Evolutionary conservation across 2,329 filamentous ascomycete genomes (phyloP).

Genomic region (Hypoxylon sp.): DNA sequence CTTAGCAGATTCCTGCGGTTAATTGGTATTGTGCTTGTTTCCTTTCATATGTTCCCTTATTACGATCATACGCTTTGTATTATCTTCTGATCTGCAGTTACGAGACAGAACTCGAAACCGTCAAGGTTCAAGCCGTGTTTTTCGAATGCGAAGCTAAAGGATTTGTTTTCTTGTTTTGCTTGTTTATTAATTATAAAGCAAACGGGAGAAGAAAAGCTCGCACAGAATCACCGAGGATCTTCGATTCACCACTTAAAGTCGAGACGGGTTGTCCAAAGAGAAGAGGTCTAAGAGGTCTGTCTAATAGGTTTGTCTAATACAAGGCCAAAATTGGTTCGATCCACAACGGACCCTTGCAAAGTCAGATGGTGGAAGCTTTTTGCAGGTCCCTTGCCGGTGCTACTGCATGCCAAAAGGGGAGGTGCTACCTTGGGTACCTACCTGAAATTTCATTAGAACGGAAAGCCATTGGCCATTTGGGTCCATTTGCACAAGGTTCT

Average conservation of each 20-base stretch:
- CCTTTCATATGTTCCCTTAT: constrained; percentile 12
- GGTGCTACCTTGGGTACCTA: constrained; percentile 30
- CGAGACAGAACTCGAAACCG: constrained; percentile 23
- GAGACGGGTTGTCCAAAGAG: constrained; percentile 12
- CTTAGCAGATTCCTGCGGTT: not conserved
- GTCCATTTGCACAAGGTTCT: constrained; percentile 6
- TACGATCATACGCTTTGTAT: constrained; percentile 9
- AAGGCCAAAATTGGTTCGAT: constrained; percentile 31
- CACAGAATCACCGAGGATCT: constrained; percentile 28
- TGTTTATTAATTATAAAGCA: constrained; percentile 14
- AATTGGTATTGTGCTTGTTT: constrained; percentile 5
- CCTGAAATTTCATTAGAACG: constrained; percentile 36
- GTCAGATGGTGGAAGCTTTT: constrained; percentile 37
- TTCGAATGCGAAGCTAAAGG: constrained; percentile 1
- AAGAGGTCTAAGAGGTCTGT: not conserved
- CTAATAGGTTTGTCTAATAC: constrained; percentile 1
- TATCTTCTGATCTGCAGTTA: constrained; percentile 7
- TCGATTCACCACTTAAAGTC: constrained; percentile 12
- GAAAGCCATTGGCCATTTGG: constrained; percentile 27
- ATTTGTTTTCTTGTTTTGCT: not conserved
- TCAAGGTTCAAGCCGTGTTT: constrained; percentile 7
- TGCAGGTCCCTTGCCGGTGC: constrained; percentile 30
- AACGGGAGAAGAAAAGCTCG: constrained; percentile 2
- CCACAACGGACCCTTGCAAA: constrained; percentile 35
- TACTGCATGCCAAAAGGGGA: constrained; percentile 38